These are phyloP conservation scores for Backusella australiensis DNA, from an alignment of 192 early-diverging fungal genomes.

Conservation along the genomic window DNA sequence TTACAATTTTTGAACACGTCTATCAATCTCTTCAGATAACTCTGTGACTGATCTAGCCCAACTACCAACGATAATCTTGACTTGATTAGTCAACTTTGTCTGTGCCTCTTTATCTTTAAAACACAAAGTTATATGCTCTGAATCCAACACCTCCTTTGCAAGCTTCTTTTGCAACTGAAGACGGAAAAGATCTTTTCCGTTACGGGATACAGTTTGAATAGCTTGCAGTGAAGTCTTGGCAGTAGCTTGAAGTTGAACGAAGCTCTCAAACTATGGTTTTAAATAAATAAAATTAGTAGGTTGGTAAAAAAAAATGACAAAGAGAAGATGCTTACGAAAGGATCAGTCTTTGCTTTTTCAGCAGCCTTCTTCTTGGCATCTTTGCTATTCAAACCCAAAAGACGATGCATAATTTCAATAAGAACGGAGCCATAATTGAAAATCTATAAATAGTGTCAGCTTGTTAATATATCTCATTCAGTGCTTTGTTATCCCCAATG, in stretches of 20 bases:
- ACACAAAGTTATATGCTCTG: neutral
- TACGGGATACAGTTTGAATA: constrained; percentile 13
- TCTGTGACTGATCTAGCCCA: constrained; percentile 22
- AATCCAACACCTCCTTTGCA: constrained; percentile 9
- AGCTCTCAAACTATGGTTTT: constrained; percentile 1
- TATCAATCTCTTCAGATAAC: constrained; percentile 24
- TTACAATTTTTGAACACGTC: constrained; percentile 28
- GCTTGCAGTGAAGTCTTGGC: constrained; percentile 16
- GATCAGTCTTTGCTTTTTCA: constrained; percentile 18
- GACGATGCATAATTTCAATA: constrained; percentile 24
- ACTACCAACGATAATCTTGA: constrained; percentile 18
- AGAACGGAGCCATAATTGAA: constrained; percentile 29
- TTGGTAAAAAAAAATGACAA: neutral
- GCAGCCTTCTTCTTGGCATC: constrained; percentile 28
- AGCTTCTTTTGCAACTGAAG: constrained; percentile 26
- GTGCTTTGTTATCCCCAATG: neutral
- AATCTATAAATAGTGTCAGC: neutral
- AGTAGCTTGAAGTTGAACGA: constrained; percentile 6
- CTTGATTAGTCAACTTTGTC: constrained; percentile 1
- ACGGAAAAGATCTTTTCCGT: constrained; percentile 22
- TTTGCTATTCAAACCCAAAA: constrained; percentile 22
- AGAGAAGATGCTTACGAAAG: constrained; percentile 16
- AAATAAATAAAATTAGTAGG: neutral
- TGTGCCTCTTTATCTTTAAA: constrained; percentile 17
- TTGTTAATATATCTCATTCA: neutral